These are phyloP conservation scores for Hylodesmum podocarpum DNA, from an alignment of 306 rosid species.

Conservation along the genomic window DNA sequence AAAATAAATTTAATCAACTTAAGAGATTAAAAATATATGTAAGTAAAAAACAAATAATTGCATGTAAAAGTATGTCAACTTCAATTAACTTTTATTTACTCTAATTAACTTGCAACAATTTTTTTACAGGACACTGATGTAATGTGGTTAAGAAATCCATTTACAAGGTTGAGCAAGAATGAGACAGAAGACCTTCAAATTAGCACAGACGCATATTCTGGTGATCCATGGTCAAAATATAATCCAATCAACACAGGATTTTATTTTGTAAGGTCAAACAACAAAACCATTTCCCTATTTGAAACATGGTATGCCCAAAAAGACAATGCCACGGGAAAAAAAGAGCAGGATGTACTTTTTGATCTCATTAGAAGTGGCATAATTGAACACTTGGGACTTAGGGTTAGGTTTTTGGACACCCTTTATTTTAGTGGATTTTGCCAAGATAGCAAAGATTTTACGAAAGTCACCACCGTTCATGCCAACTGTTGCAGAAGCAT, in stretches of 20 bases:
- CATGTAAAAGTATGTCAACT: not conserved
- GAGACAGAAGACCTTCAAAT: slow-evolving; percentile 67
- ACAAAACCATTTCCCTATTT: slow-evolving; percentile 60
- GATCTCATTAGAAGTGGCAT: slow-evolving; percentile 44
- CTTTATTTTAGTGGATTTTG: slow-evolving; percentile 88
- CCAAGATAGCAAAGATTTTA: slow-evolving; percentile 60
- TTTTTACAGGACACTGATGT: slow-evolving; percentile 68
- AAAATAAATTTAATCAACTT: no score
- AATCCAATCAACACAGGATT: slow-evolving; percentile 75
- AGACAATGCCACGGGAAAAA: slow-evolving; percentile 51
- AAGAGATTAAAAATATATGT: no score
- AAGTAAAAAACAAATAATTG: not conserved
- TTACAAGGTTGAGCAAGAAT: slow-evolving; percentile 50
- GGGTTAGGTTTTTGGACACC: slow-evolving; percentile 69
- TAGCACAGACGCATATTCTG: slow-evolving; percentile 48
- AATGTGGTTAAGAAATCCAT: slow-evolving; percentile 86
- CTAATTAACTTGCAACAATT: not conserved
- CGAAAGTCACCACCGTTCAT: slow-evolving; percentile 60
- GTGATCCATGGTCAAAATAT: slow-evolving; percentile 49
- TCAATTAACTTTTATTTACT: not conserved
- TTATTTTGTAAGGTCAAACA: slow-evolving; percentile 61
- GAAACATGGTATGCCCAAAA: slow-evolving; percentile 64
- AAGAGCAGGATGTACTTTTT: slow-evolving; percentile 79
- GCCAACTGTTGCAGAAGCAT: slow-evolving; percentile 85
- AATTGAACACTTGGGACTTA: slow-evolving; percentile 40